These are phyloP conservation scores for Dipodascopsis uninucleata DNA, from an alignment of 805 yeast genomes.

Conservation along the genomic window DNA sequence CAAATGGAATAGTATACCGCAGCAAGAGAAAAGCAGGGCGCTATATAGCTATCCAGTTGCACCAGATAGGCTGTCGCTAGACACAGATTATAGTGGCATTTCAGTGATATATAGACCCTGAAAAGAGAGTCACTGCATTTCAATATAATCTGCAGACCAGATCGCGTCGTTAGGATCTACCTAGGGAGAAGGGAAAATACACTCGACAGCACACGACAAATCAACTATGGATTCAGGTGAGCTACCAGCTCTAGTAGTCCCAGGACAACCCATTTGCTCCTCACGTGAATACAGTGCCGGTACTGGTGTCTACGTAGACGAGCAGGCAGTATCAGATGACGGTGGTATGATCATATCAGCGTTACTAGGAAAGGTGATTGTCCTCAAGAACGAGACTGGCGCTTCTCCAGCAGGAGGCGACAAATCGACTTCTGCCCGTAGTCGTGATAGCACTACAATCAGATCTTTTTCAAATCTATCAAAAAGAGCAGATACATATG, in stretches of 20 bases:
- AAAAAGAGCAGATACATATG: constrained; percentile 23
- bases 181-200: too few relatives aligned
- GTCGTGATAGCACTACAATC: background rate
- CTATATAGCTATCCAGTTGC: too few relatives aligned
- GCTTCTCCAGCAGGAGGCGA: constrained; percentile 5
- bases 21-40: too few relatives aligned
- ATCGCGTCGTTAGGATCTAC: too few relatives aligned
- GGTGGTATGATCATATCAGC: constrained; percentile 16
- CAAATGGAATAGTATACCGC: too few relatives aligned
- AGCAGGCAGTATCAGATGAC: background rate
- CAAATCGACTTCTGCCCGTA: constrained; percentile 4
- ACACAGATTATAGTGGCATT: too few relatives aligned
- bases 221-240: too few relatives aligned
- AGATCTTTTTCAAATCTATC: constrained; percentile 1
- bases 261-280: constrained; percentile 25
- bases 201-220: too few relatives aligned
- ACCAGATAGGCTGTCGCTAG: too few relatives aligned
- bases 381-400: constrained; percentile 4
- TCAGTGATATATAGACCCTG: too few relatives aligned
- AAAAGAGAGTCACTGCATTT: too few relatives aligned
- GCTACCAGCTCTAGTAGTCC: constrained; percentile 21
- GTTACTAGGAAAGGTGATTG: constrained; percentile 16
- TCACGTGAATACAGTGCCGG: constrained; percentile 24
- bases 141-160: too few relatives aligned
- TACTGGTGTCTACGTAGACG: constrained; percentile 22